Evolutionary conservation across 108 stramenopile genomes (phyloP), one percentile per base, ranked within the genome.

Genomic region (Thalassiosira profunda): DNA sequence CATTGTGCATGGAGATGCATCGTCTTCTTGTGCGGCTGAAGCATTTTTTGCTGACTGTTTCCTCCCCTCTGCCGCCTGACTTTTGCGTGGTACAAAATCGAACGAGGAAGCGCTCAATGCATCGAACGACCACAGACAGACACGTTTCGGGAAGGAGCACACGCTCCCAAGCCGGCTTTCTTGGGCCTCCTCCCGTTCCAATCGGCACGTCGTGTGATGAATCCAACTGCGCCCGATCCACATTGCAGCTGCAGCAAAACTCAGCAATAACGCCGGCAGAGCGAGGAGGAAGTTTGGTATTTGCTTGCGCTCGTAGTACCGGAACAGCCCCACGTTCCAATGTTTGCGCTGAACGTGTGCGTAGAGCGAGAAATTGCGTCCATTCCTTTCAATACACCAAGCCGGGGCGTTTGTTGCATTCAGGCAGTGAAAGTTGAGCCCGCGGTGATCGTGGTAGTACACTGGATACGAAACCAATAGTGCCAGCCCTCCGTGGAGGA

Each of bases 321-420:
- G 80, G 33, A 95, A 74, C 5, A 89, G 74, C 5, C 94, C 94
- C 4, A 95, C 91, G 72, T 95, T 92, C 94, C 94, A 95, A 56
- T 95, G 86, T 62, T 86, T 79, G 36, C 70, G 58, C 75, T 95
- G 94, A 12, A 89, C 83, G 68, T 85, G 65, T 15, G 74, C 67
- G 59, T 95, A 95, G 30, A 95, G 57, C 23, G 91, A 90, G 74
- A 92, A 95, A 11, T 49, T 46, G 30, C 37, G 20, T 54, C 35
- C 21, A 21, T 40, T 45, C 12, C 63, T 65, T 35, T 46, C 45
- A 26, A 48, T 34, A 56, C 83, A 83, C 86, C 73, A 86, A n/a
- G 42, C 54, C 41, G 81, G 85, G 14, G 53, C 26, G 23, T 12
- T 28, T 20, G 37, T 3, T 42, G 20, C 0, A n/a, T 70, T 30